phyloP scores from a whole-genome alignment of 2,329 filamentous ascomycete species.

The Diaporthe sp. region DNA sequence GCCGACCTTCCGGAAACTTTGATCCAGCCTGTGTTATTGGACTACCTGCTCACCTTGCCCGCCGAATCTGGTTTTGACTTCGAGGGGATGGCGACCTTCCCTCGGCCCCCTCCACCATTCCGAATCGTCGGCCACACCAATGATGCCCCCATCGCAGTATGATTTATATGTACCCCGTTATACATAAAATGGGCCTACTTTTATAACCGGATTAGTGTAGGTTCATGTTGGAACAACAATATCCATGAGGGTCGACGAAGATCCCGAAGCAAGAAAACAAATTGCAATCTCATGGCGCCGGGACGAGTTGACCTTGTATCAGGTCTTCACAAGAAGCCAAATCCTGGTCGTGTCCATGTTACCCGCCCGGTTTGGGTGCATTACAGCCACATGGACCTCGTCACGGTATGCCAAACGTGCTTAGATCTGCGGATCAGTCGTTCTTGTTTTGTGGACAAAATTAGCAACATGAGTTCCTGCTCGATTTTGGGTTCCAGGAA shows the following conservation, averaged over 20 bases:
- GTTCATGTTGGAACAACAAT: not conserved
- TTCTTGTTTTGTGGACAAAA: not conserved
- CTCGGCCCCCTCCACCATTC: not conserved
- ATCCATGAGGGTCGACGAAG: too few species aligned
- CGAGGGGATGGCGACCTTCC: too few species aligned
- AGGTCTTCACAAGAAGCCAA: not conserved
- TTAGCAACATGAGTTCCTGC: not conserved
- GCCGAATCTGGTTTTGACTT: not conserved
- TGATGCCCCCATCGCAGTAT: not conserved
- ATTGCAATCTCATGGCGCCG: not conserved
- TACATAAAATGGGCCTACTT: not conserved
- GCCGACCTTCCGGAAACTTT: not conserved
- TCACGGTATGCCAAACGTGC: not conserved
- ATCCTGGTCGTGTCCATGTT: not conserved
- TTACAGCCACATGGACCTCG: not conserved
- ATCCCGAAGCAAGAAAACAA: not conserved
- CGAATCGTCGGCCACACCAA: not conserved
- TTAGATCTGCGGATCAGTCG: too few species aligned
- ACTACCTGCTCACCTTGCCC: not conserved
- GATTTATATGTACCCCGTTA: not conserved
- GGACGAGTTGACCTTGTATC: not conserved
- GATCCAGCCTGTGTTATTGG: not conserved
- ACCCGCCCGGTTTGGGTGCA: not conserved
- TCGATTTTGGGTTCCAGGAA: conserved; percentile 8
- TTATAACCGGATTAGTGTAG: too few species aligned